Evolutionary conservation across 2,329 filamentous ascomycete genomes (phyloP), one percentile per base, ranked within the genome.

Genomic region (Chaetomium strumarium): DNA sequence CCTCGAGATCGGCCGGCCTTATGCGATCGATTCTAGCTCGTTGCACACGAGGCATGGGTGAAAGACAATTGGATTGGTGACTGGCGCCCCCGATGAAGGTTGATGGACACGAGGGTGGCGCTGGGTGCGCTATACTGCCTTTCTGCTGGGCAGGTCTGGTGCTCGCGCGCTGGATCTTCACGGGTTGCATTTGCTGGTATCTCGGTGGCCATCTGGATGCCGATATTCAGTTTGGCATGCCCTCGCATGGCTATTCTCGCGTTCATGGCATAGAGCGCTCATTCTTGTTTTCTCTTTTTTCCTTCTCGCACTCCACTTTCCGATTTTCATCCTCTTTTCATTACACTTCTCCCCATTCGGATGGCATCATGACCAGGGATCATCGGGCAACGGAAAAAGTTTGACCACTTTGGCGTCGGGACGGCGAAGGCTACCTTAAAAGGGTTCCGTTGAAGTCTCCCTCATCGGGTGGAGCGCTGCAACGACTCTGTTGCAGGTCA

Each of bases 141-240:
- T 60, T 57, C 60, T 61, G 57, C 60, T 61, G 61, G 63, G 52
- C 38, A 49, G 30, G 42, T 56, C 52, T 53, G 54, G 51, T 49
- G 63, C 61, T 61, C 63, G 49, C 62, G 63, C 63, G 57, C 54
- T 45, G 49, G 55, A 52, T 34, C 49, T 58, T 55, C 60, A 62
- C 60, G 61, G 58, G 62, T 60, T 59, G 61, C 59, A 57, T 53
- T 59, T 7, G 56, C 57, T 56, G 63, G 59, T 63, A 63, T 63
- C 59, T 58, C 54, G 55, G 60, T 61, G 60, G 63, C 62, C 58
- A 63, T 55, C 63, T 66, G 64, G 65, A 67, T 67, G 66, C 58
- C 57, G 53, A 51, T 38, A 51, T 38, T 51, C 50, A 47, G 49
- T 59, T 59, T 60, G 59, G 58, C 54, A 52, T 60, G 53, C 55